Conservation (phyloP, 139 green algal species). For the Axilococcus clingmanii region DNA sequence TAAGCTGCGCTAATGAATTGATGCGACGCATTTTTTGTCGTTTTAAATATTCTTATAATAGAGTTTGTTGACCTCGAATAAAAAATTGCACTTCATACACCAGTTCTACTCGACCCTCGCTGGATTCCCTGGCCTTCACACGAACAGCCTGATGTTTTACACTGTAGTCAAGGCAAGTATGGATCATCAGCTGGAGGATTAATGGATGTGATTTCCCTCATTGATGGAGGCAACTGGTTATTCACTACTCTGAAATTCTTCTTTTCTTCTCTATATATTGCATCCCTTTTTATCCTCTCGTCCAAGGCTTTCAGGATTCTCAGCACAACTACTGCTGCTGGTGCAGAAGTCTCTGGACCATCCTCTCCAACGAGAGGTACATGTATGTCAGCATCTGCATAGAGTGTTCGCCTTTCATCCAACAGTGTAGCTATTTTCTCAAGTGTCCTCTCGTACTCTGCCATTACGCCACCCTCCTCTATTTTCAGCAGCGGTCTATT, state of each 20-base stretch:
- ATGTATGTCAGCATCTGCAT: slow-evolving; percentile 56
- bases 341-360: slow-evolving; percentile 4
- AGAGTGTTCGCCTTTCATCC: slow-evolving; percentile 44
- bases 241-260: slow-evolving; percentile 30
- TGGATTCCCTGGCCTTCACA: too few relatives aligned
- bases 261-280: slow-evolving; percentile 17
- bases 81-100: too few relatives aligned
- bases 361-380: slow-evolving; percentile 44
- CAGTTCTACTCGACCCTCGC: too few relatives aligned
- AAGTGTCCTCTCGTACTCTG: slow-evolving; percentile 12
- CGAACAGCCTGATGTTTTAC: too few relatives aligned
- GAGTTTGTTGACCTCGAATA: too few relatives aligned
- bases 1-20: too few relatives aligned
- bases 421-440: slow-evolving; percentile 40
- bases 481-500: slow-evolving; percentile 56
- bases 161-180: slow-evolving; percentile 12
- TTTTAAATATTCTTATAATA: too few relatives aligned
- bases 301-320: slow-evolving; percentile 25
- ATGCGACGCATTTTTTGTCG: too few relatives aligned
- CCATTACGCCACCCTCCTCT: not conserved
- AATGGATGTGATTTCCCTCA: slow-evolving; percentile 22
- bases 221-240: slow-evolving; percentile 20
- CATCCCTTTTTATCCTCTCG: slow-evolving; percentile 17
- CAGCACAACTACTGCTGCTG: slow-evolving; percentile 24
- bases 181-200: slow-evolving; percentile 9